Base-by-base conservation (phyloP, 352 stramenopile genomes). In the Phytophthora megakarya region DNA sequence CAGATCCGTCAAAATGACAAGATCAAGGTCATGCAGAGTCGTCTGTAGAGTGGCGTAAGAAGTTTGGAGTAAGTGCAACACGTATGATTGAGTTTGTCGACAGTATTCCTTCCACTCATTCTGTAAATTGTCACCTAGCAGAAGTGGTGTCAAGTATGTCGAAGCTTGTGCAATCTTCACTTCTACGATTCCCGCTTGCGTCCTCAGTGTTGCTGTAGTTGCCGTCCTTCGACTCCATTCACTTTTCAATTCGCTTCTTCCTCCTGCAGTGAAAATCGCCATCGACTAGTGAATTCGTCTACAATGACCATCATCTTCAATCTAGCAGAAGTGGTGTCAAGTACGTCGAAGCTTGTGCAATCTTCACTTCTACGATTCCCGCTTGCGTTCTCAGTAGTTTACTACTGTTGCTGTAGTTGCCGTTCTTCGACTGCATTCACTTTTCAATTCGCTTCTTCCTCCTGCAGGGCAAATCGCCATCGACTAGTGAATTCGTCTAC, bases 1-100 rank as follows among this genome's bases (percentile, higher is more conserved):
- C 77, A 89, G 39, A 64, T 64, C 26, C 57, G 54, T 28, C 70
- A 78, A 42, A 67, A 78, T n/a, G 67, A 68, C 18, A 75, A 67
- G 44, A 53, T 76, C 26, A 73, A 73, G 52, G 18, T 33, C n/a
- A 48, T 21, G 18, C 58, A 61, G 21, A 73, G 65, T 73, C 65
- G 65, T 45, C 47, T 73, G 25, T 73, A 69, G 56, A 35, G 3
- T 19, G 28, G 23, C 50, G 37, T 47, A 47, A 46, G 35, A 47
- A 4, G 18, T 10, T 46, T 58, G 28, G 22, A 22, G n/a, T 44
- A 35, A 37, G 26, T 35, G 19, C 33, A 44, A 45, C 19, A 50
- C 19, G 38, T 49, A 60, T 49, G 23, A 35, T 35, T 35, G n/a
- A n/a, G n/a, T n/a, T n/a, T n/a, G 30, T 35, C 30, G 13, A 35